Conservation (phyloP, 192 early-diverging fungal species). For the Podila minutissima region DNA sequence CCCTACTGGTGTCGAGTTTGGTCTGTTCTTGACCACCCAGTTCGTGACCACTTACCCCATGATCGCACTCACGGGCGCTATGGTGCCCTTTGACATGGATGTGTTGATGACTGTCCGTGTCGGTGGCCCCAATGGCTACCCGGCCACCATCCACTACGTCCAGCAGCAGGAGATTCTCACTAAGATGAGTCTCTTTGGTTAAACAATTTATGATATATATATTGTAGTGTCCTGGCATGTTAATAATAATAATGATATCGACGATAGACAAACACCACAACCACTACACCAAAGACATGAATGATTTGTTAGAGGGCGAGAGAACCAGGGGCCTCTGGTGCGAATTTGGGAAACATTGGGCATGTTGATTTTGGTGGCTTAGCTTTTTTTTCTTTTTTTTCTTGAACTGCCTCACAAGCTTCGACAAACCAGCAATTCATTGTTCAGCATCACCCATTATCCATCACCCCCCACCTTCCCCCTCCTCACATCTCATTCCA, state of each 20-base stretch:
- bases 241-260: no score
- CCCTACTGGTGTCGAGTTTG: conserved; percentile 34
- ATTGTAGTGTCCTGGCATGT: not conserved
- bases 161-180: conserved; percentile 42
- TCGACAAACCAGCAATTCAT: conserved; percentile 7
- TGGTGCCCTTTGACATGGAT: conserved; percentile 46
- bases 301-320: no score
- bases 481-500: not conserved
- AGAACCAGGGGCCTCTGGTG: no score
- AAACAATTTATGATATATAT: not conserved
- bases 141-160: conserved; percentile 34
- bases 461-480: not conserved
- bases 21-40: conserved; percentile 32
- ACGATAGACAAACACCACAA: not conserved
- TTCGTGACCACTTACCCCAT: conserved; percentile 31
- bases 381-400: conserved; percentile 18
- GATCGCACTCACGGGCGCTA: conserved; percentile 33
- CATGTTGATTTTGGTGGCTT: conserved; percentile 4
- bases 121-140: conserved; percentile 38
- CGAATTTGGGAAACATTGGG: no score
- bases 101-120: conserved; percentile 31
- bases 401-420: not conserved
- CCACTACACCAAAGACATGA: not conserved
- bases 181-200: conserved; percentile 27
- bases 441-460: not conserved